Percentiles rank a stretch among this genome's conserved stretches.
Evolutionary conservation across 2,329 filamentous ascomycete species (phyloP).

Genomic region (Ophiocordyceps camponoti-leonardi): DNA sequence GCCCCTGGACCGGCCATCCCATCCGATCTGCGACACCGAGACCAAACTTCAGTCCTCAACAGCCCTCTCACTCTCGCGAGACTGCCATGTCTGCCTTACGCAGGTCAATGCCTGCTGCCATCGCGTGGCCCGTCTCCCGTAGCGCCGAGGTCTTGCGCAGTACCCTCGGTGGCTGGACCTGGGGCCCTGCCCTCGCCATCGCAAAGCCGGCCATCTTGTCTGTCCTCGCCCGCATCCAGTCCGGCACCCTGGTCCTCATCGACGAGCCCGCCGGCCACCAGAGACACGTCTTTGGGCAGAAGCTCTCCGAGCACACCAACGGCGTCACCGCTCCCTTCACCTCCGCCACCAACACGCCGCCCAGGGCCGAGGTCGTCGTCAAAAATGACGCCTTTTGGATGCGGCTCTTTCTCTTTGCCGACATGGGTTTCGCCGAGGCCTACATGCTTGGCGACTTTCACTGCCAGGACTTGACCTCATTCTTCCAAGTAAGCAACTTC

Average conservation of each 20-base stretch:
- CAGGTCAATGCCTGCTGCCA: conserved; percentile 11
- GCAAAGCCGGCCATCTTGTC: conserved; percentile 28
- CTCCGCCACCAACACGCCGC: conserved; percentile 18
- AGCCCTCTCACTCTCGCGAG: neutral
- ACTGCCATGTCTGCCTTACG: conserved; percentile 3
- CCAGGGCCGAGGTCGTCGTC: conserved; percentile 37
- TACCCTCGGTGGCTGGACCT: conserved; percentile 25
- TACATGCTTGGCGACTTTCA: conserved; percentile 59
- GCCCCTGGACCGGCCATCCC: neutral
- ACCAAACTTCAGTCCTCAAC: neutral
- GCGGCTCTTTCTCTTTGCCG: conserved; percentile 48
- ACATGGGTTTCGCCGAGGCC: conserved; percentile 59
- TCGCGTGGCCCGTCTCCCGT: conserved; percentile 20
- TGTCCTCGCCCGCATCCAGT: conserved; percentile 26
- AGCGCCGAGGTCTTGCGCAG: conserved; percentile 23
- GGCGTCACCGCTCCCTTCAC: conserved; percentile 14
- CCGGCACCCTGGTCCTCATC: conserved; percentile 28
- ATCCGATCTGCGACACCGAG: neutral
- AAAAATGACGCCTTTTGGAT: conserved; percentile 55
- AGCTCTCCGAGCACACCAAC: conserved; percentile 19
- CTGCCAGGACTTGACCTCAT: conserved; percentile 47
- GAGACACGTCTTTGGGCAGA: conserved; percentile 26
- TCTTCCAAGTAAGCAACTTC: conserved; percentile 37
- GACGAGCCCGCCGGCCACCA: conserved; percentile 26
- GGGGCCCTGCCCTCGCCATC: conserved; percentile 26